Evolutionary conservation across 768 basidiomycete genomes (phyloP).

Genomic region (Pleurotus sapidus): DNA sequence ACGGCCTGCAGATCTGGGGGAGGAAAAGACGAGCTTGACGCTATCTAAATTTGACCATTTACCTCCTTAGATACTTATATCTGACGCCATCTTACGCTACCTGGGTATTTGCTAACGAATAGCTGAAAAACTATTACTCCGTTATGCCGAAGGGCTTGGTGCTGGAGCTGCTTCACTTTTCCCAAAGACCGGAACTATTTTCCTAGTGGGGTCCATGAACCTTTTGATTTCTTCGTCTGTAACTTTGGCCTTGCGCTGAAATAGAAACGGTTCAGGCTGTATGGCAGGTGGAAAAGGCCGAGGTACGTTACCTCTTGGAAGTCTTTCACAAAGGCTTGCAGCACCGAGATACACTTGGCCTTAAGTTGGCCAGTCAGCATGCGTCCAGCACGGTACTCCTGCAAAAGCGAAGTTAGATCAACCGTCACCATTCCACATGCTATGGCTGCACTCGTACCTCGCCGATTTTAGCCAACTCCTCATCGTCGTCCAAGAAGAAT

Average conservation of each 20-base stretch:
- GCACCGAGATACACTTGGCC: constrained; percentile 74
- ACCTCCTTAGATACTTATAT: background rate
- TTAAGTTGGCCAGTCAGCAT: constrained; percentile 92
- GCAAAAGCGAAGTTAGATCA: background rate
- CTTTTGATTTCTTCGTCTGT: constrained; percentile 70
- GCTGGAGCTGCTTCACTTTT: constrained; percentile 26
- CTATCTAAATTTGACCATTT: background rate
- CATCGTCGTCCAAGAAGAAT: constrained; percentile 96
- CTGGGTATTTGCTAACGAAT: too few species aligned
- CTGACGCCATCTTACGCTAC: background rate
- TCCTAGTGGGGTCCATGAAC: constrained; percentile 81
- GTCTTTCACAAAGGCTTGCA: constrained; percentile 79
- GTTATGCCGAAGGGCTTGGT: background rate
- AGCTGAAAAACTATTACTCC: too few species aligned
- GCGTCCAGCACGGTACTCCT: constrained; percentile 92
- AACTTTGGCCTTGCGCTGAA: constrained; percentile 73
- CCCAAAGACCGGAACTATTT: constrained; percentile 60
- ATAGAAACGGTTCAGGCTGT: background rate
- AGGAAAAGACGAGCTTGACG: constrained; percentile 8
- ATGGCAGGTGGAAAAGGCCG: background rate
- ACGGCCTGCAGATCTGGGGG: constrained; percentile 33
- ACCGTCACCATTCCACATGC: background rate
- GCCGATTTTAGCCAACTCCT: constrained; percentile 73
- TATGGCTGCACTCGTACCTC: constrained; percentile 46
- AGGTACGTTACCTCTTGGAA: constrained; percentile 70